Evolutionary conservation across 78 protist species (phyloP).

Genomic region (slime mould (Dictyostelium discoideum)): DNA sequence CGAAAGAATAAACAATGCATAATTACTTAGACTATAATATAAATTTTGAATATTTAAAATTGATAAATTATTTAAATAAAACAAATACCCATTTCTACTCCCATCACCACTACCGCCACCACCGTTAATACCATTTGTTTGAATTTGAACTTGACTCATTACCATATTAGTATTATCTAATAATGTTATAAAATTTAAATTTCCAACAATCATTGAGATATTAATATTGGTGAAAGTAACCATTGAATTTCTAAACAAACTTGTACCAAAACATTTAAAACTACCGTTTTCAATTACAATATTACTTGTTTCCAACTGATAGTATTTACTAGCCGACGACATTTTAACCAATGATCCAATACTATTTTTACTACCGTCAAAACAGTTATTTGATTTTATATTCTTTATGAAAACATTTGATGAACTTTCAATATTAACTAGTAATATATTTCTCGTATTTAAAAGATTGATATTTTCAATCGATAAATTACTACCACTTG

Average conservation of each 20-base stretch:
- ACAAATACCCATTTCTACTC: background rate
- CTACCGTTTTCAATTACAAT: background rate
- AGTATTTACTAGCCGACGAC: background rate
- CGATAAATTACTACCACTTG: background rate
- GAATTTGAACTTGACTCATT: background rate
- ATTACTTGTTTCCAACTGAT: background rate
- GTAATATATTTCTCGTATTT: background rate
- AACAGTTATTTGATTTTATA: background rate
- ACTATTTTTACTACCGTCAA: background rate
- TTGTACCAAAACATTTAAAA: background rate
- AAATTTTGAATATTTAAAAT: background rate
- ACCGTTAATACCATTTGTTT: background rate
- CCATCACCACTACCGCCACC: background rate
- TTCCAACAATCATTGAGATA: background rate
- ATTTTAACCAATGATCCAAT: background rate
- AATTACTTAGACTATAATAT: background rate
- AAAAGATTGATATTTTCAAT: background rate
- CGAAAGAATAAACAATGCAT: background rate
- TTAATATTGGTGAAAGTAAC: background rate
- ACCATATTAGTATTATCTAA: background rate
- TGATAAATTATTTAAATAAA: background rate
- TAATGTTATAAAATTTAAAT: background rate
- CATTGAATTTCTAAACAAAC: background rate
- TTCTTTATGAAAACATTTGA: background rate
- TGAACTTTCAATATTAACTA: background rate